Conservation (phyloP, 169 alveolate genomes). For the Blepharisma undulans region DNA sequence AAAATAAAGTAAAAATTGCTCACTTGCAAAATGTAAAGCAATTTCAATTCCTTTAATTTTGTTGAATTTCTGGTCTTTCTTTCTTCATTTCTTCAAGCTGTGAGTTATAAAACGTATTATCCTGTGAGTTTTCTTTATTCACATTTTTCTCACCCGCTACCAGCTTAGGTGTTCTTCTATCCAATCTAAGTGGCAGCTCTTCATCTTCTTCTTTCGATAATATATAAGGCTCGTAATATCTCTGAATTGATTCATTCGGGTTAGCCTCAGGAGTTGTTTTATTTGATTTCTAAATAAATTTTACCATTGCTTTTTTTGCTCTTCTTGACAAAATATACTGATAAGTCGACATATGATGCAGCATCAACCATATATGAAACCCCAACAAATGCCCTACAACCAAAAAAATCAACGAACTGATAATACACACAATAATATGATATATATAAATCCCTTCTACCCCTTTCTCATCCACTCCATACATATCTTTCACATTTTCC, state of each 20-base stretch:
- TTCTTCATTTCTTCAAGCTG: not conserved
- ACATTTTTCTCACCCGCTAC: not conserved
- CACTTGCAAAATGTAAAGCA: not conserved
- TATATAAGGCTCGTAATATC: not conserved
- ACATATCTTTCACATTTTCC: not conserved
- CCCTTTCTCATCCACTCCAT: not conserved
- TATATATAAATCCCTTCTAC: not conserved
- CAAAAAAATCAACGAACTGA: not conserved
- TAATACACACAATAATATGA: not conserved
- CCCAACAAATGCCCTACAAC: not conserved
- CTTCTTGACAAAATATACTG: not conserved
- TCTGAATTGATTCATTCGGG: not conserved
- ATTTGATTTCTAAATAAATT: not conserved
- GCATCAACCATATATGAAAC: not conserved
- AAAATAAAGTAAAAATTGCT: not conserved
- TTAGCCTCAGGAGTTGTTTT: not conserved
- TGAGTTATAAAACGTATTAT: not conserved
- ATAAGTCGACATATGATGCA: not conserved
- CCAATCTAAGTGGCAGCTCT: not conserved
- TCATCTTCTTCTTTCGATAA: not conserved
- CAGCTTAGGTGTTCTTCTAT: not conserved
- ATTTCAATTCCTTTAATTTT: too few species aligned
- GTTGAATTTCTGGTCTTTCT: not conserved
- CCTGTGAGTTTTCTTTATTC: not conserved
- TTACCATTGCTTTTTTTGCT: not conserved